phyloP scores from a whole-genome alignment of 2,329 filamentous ascomycete species.

The Paecilomyces sp. region DNA sequence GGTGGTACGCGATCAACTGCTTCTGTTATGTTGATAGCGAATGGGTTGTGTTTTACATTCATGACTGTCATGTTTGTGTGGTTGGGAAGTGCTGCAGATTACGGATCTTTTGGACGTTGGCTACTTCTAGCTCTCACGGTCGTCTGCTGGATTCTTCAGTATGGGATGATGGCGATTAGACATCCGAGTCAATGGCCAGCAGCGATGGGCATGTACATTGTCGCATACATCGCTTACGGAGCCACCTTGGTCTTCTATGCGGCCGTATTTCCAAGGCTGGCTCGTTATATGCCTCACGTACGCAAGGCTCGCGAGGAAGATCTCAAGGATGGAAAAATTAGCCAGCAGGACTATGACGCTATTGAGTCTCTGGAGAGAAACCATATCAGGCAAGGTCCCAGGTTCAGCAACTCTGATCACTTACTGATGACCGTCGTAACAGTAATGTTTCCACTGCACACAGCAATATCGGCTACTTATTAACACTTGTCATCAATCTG shows the following conservation, averaged over 20 bases:
- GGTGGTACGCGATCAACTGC: conserved; percentile 29
- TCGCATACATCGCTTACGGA: conserved; percentile 34
- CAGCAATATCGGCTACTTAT: conserved; percentile 36
- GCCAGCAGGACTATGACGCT: conserved; percentile 30
- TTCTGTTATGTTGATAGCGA: conserved; percentile 35
- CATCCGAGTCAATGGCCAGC: conserved; percentile 32
- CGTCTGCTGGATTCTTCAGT: conserved; percentile 35
- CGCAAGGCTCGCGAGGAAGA: conserved; percentile 36
- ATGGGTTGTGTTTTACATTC: conserved; percentile 35
- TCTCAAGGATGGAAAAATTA: conserved; percentile 30
- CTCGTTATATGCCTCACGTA: conserved; percentile 35
- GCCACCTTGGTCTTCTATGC: conserved; percentile 38
- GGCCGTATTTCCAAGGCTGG: conserved; percentile 33
- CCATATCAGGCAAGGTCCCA: conserved; percentile 26
- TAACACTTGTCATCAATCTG: conserved; percentile 32
- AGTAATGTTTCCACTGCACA: conserved; percentile 38
- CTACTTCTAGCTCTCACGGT: conserved; percentile 33
- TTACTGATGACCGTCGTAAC: not conserved
- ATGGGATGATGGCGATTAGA: conserved; percentile 32
- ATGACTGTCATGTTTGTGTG: conserved; percentile 38
- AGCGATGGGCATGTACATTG: conserved; percentile 35
- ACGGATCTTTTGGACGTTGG: conserved; percentile 36
- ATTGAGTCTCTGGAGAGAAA: conserved; percentile 37
- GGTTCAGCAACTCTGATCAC: not conserved
- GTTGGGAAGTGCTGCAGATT: conserved; percentile 36